Base-by-base conservation (phyloP, 2,329 filamentous ascomycete genomes). In the Elsinoe batatas region DNA sequence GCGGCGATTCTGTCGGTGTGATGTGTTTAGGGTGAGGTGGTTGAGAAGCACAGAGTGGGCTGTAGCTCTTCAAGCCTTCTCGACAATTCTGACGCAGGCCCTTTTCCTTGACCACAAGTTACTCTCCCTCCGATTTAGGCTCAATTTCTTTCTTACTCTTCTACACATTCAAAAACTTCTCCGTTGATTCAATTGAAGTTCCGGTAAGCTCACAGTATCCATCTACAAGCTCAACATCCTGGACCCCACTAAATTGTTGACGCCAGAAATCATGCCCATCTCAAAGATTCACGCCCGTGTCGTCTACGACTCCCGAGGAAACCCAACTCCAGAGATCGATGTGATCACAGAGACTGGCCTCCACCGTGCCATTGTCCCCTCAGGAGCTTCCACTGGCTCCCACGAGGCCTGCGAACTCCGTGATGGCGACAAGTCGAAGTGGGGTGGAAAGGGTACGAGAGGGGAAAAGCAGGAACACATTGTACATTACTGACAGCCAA, bases 251-350 rank as follows among this genome's bases (percentile, higher is more conserved):
- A 35, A 49, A 22, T 33, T 43, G 32, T 13, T 22, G 18, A 58
- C 18, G 17, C 17, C 35, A 51, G 47, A 36, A 33, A 51, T 51
- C 64, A 98, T 98, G 93, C 79, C 87, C 64, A 77, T 77, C 69
- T 71, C 71, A 64, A 77, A 77, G 71, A 77, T 78, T 67, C 75
- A 78, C 72, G 74, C 75, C 62, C 75, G 93, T 72, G 91, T 86
- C 70, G 90, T 98, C 79, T 98, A 78, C 83, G 93, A 98, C 83
- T 97, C 93, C 74, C 91, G 93, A 65, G 83, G 83, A 73, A 98
- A 98, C 85, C 93, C 93, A 69, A 98, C 93, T 72, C 91, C 96
- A 70, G 91, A 97, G 82, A 91, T 97, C 69, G 91, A 96, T 73
- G 83, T 96, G 67, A 87, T 95, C 77, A 96, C 91, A 67, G 89